Evolutionary conservation across 2,329 filamentous ascomycete species (phyloP).

Genomic region (Aspergillus brunneoviolaceus): DNA sequence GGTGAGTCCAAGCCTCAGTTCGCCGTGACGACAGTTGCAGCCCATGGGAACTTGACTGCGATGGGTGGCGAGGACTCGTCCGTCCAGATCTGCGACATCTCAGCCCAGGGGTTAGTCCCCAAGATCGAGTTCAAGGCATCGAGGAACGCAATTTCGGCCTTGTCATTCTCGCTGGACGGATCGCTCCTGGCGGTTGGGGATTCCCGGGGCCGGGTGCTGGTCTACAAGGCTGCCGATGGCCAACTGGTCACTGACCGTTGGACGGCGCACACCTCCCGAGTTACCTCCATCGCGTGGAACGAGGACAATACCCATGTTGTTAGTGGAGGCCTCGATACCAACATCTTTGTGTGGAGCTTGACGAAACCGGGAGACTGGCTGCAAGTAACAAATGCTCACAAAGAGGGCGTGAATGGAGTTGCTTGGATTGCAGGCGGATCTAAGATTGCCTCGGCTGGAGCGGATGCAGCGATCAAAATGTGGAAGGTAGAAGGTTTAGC

Average conservation of each 20-base stretch:
- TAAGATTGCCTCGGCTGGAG: slow-evolving; percentile 76
- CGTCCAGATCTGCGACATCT: slow-evolving; percentile 70
- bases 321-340: slow-evolving; percentile 85
- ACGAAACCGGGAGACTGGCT: slow-evolving; percentile 78
- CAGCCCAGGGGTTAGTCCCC: slow-evolving; percentile 55
- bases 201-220: slow-evolving; percentile 80
- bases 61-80: slow-evolving; percentile 73
- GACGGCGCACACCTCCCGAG: slow-evolving; percentile 68
- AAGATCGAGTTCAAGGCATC: slow-evolving; percentile 64
- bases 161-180: slow-evolving; percentile 83
- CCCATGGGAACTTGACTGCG: slow-evolving; percentile 66
- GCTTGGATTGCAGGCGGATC: slow-evolving; percentile 68
- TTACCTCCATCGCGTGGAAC: slow-evolving; percentile 75
- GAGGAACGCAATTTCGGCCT: slow-evolving; percentile 69
- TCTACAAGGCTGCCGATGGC: slow-evolving; percentile 68
- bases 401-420: slow-evolving; percentile 90
- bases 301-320: slow-evolving; percentile 72
- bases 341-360: slow-evolving; percentile 89
- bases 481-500: slow-evolving; percentile 67
- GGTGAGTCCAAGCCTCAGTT: slow-evolving; percentile 62
- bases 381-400: slow-evolving; percentile 85
- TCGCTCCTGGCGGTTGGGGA: slow-evolving; percentile 78
- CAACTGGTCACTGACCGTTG: slow-evolving; percentile 76
- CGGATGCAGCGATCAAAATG: slow-evolving; percentile 86
- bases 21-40: slow-evolving; percentile 69